phyloP scores from a whole-genome alignment of 352 stramenopile genomes.

The Poterioochromonas sp. region DNA sequence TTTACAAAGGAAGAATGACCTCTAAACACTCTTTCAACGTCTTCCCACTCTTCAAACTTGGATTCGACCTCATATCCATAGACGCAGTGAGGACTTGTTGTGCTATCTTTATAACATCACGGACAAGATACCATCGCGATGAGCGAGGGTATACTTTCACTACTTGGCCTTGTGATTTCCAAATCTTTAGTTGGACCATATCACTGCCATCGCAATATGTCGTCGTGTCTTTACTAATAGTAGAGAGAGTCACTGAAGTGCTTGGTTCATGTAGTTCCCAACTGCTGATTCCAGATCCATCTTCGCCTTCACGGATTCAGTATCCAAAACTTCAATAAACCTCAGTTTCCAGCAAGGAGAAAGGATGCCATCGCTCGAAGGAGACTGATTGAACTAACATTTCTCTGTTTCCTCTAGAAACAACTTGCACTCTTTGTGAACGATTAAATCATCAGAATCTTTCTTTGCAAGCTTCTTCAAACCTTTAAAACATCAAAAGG shows the following conservation, averaged over 20 bases:
- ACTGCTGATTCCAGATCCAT: slow-evolving; percentile 70
- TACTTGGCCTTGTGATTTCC: slow-evolving; percentile 68
- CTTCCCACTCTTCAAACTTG: slow-evolving; percentile 77
- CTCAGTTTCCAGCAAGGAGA: slow-evolving; percentile 72
- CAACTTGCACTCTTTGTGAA: slow-evolving; percentile 3
- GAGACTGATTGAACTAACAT: slow-evolving; percentile 51
- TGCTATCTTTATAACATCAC: slow-evolving; percentile 65
- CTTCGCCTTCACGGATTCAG: slow-evolving; percentile 70
- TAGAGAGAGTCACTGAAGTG: slow-evolving; percentile 65
- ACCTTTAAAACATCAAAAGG: slow-evolving; percentile 69
- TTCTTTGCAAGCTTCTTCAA: slow-evolving; percentile 43
- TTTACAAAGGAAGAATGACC: slow-evolving; percentile 73
- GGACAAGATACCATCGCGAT: slow-evolving; percentile 63
- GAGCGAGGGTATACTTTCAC: slow-evolving; percentile 56
- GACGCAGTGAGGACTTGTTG: slow-evolving; percentile 74
- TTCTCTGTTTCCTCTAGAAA: too few species aligned
- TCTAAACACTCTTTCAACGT: slow-evolving; percentile 74
- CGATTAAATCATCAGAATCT: slow-evolving; percentile 52
- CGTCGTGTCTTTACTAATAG: slow-evolving; percentile 70
- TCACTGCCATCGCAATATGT: slow-evolving; percentile 71
- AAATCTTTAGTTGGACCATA: slow-evolving; percentile 74
- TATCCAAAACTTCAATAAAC: slow-evolving; percentile 82
- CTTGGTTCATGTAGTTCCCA: slow-evolving; percentile 79
- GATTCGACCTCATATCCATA: slow-evolving; percentile 72
- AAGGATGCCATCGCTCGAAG: slow-evolving; percentile 73